phyloP scores from a whole-genome alignment of 192 early-diverging fungal species.

The Coemansia sp. region DNA sequence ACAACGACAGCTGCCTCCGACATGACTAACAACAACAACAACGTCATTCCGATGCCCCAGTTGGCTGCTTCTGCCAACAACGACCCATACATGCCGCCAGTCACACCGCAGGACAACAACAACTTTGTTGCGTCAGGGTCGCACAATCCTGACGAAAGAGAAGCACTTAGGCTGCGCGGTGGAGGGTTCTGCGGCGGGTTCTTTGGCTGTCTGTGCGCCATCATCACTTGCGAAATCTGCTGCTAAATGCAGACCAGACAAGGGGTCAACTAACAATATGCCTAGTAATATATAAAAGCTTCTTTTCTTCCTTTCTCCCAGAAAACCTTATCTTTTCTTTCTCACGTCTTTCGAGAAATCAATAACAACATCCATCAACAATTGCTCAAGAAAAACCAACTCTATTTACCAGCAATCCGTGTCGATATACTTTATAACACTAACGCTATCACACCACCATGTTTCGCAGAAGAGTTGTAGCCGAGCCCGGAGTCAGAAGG shows the following conservation, averaged over 20 bases:
- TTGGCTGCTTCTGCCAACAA: neutral
- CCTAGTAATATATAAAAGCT: too few relatives aligned
- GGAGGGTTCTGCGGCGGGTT: neutral
- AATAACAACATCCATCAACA: too few relatives aligned
- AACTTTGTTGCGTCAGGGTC: neutral
- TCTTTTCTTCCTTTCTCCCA: too few relatives aligned
- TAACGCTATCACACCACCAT: neutral
- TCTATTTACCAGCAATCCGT: too few relatives aligned
- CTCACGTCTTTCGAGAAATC: too few relatives aligned
- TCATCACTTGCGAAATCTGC: neutral
- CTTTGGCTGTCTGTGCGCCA: neutral
- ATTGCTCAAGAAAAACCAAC: too few relatives aligned
- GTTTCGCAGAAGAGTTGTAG: slow-evolving; percentile 19
- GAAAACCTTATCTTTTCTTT: too few relatives aligned
- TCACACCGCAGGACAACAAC: neutral
- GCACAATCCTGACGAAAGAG: neutral
- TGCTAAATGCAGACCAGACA: neutral
- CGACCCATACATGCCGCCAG: neutral
- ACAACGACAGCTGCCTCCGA: neutral
- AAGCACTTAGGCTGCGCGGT: neutral
- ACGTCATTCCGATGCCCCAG: neutral
- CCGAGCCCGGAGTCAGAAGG: slow-evolving; percentile 9
- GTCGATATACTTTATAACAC: neutral
- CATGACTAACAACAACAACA: slow-evolving; percentile 2
- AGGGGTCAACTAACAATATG: neutral